Conservation (phyloP, 1,139 yeast genomes). For the Hemisphaericaspora xylofermentans region DNA sequence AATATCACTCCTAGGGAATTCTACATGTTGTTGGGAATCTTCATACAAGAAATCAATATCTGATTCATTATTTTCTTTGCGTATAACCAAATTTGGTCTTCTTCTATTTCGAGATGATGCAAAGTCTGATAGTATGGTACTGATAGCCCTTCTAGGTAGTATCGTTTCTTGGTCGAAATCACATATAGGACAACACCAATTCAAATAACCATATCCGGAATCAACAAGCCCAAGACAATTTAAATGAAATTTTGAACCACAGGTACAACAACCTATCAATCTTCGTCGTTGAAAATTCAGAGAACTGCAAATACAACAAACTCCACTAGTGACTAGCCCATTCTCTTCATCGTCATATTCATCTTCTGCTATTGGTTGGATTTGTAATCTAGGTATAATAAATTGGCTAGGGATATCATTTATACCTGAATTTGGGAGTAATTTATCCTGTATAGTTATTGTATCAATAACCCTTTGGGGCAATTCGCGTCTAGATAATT, state of each 20-base stretch:
- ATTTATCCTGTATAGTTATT: conserved; percentile 30
- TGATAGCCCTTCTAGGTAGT: conserved; percentile 10
- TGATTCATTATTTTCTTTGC: conserved; percentile 34
- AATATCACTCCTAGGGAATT: conserved; percentile 6
- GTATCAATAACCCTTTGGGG: conserved; percentile 12
- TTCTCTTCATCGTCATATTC: conserved; percentile 1
- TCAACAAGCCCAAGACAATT: conserved; percentile 26
- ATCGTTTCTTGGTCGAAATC: conserved; percentile 35
- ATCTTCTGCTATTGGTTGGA: conserved; percentile 5
- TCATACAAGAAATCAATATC: conserved; percentile 35
- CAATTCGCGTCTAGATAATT: conserved; percentile 15
- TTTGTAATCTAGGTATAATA: conserved; percentile 17
- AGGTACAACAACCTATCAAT: conserved; percentile 32
- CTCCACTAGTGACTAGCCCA: conserved; percentile 11
- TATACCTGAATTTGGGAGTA: conserved; percentile 37
- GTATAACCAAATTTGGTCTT: conserved; percentile 25
- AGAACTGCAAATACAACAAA: conserved; percentile 35
- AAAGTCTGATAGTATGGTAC: background rate
- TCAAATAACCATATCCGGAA: conserved; percentile 13
- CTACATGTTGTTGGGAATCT: conserved; percentile 7
- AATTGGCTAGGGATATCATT: conserved; percentile 41
- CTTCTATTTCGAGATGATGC: background rate
- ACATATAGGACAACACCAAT: conserved; percentile 48
- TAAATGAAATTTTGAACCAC: conserved; percentile 37
- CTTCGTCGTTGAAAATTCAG: conserved; percentile 15